phyloP scores from a whole-genome alignment of 2,329 filamentous ascomycete species.

The Penicillium verrucosum region DNA sequence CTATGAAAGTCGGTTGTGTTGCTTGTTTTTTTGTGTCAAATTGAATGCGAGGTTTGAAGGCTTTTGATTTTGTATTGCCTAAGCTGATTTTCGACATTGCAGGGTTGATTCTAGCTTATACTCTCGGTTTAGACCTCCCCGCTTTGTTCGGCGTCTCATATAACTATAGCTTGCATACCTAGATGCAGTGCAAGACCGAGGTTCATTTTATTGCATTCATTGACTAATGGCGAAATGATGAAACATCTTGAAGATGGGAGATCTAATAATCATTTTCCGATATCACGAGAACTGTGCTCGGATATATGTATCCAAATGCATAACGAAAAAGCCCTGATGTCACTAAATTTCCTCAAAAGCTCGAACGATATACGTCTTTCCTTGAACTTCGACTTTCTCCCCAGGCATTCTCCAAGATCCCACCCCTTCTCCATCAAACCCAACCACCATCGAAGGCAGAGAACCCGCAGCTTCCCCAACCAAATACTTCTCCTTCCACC shows the following conservation, averaged over 20 bases:
- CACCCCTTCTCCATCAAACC: slow-evolving; percentile 11
- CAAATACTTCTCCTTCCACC: slow-evolving; percentile 20
- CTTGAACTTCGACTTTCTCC: slow-evolving; percentile 18
- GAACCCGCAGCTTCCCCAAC: slow-evolving; percentile 11
- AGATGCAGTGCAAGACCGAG: neutral
- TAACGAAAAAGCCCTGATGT: neutral
- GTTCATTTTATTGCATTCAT: neutral
- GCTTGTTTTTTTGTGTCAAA: neutral
- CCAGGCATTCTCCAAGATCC: slow-evolving; percentile 18
- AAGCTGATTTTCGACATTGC: neutral
- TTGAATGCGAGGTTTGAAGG: no score
- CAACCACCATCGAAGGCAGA: slow-evolving; percentile 23
- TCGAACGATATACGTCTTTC: slow-evolving; percentile 24
- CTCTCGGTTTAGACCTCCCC: neutral
- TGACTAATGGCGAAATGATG: neutral
- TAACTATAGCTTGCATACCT: neutral
- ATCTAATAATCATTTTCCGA: neutral
- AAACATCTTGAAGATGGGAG: neutral
- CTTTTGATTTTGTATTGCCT: neutral
- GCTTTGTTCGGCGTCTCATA: neutral
- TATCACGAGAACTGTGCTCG: neutral
- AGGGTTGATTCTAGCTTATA: neutral
- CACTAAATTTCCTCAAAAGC: slow-evolving; percentile 25
- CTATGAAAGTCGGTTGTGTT: neutral
- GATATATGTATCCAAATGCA: neutral